Base-by-base conservation (phyloP, 805 yeast species). In the Wickerhamomyces chambardii region DNA sequence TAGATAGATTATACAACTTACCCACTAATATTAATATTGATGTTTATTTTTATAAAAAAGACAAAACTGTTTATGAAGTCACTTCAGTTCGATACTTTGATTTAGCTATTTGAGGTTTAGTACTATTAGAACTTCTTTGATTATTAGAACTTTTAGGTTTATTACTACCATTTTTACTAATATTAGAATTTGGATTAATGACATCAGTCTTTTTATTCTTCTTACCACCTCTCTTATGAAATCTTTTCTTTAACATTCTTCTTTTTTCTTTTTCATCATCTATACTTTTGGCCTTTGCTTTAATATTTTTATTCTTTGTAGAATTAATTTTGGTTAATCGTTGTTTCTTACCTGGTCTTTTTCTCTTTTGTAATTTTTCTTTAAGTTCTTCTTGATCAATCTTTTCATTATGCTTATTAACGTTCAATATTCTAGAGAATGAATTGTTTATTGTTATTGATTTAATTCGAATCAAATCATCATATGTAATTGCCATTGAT, bases 261-360 rank as follows among this genome's bases (percentile, higher is more conserved):
- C 45, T 28, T 37, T 37, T 22, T 6, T 42, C 42, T 12, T 27
- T 9, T 26, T 32, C 34, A 37, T 37, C 36, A 26, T 35, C 36
- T 3, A 33, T 16, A 17, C 36, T 35, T 19, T 38, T 35, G 12
- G 48, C 29, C 30, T 37, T 36, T 15, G 15, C 9, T 28, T 16
- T 15, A 15, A 15, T 16, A 15, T 40, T 22, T 5, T 32, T 38
- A 4, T 38, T 35, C 19, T 31, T 32, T 32, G 39, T 47, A 9
- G 45, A 24, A 11, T 35, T 35, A 6, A 42, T 34, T 2, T 36
- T 33, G 6, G 39, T 37, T 10, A 37, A 4, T 39, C 56, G 43
- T 15, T 44, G 44, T 37, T 48, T 48, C 32, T 51, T 50, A 3
- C 56, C 56, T 2, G 53, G 51, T 39, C 56, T 48, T 0, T 33